A percentile compares a stretch with the other conserved stretches of the same genome.
Evolutionary conservation across 2,329 filamentous ascomycete genomes (phyloP).

Genomic region (Teratosphaeria nubilosa): DNA sequence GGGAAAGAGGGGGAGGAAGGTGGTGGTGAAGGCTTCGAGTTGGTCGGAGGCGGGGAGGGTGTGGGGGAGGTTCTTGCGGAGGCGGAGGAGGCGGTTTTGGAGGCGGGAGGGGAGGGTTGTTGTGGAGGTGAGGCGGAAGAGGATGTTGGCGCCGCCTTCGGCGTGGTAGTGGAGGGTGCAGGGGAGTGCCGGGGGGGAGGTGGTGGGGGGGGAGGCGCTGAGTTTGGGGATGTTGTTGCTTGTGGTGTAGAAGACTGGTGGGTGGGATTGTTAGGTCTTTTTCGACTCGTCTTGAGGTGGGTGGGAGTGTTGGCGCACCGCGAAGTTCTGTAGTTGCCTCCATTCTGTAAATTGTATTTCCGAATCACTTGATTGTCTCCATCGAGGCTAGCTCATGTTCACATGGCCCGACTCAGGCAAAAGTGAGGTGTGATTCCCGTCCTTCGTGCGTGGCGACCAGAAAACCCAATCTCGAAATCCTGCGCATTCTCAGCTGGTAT

Average conservation of each 20-base stretch:
- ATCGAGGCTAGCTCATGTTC: not conserved
- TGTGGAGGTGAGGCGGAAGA: constrained; percentile 18
- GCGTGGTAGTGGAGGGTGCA: constrained; percentile 23
- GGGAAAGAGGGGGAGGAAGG: constrained; percentile 22
- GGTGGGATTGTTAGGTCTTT: not conserved
- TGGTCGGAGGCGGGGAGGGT: constrained; percentile 19
- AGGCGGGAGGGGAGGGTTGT: constrained; percentile 4
- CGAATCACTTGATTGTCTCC: not conserved
- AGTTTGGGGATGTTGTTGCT: constrained; percentile 8
- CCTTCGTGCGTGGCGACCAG: too few relatives aligned
- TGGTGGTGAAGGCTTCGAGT: constrained; percentile 13
- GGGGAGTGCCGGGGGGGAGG: not conserved
- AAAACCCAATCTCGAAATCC: too few relatives aligned
- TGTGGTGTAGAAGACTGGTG: not conserved
- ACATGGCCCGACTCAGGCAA: not conserved
- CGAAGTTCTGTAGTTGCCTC: not conserved
- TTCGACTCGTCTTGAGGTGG: not conserved
- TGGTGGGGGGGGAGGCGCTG: constrained; percentile 4
- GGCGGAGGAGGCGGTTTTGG: constrained; percentile 21
- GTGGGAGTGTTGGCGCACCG: not conserved
- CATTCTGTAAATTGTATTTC: not conserved
- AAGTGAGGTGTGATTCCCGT: not conserved
- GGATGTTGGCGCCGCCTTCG: constrained; percentile 29
- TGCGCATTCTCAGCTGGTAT: too few relatives aligned
- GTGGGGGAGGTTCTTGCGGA: constrained; percentile 24